A percentile compares a stretch with the other conserved stretches of the same genome.
These are phyloP conservation scores for Dactylorhiza incarnata DNA, from an alignment of 106 monocot genomes.

Conservation along the genomic window DNA sequence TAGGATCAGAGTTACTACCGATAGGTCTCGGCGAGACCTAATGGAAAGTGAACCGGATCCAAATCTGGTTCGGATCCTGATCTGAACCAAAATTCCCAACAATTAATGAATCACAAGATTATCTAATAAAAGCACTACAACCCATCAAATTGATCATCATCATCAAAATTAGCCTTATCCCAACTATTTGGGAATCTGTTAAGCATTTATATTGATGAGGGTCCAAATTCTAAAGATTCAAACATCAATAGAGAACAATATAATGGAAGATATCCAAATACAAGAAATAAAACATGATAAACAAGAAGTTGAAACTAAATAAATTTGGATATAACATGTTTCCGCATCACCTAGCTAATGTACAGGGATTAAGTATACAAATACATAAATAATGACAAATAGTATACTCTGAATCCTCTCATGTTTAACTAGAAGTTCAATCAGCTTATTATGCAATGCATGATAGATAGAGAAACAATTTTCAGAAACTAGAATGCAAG, in stretches of 20 bases:
- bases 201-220: no score
- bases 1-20: no score
- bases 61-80: no score
- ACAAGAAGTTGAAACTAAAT: neutral
- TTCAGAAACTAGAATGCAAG: neutral
- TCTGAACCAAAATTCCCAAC: no score
- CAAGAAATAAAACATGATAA: neutral
- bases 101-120: no score
- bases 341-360: neutral
- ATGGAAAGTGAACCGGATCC: no score
- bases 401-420: neutral
- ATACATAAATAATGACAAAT: neutral
- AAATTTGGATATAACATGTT: neutral
- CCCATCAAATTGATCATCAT: no score
- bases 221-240: neutral
- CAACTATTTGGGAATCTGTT: no score
- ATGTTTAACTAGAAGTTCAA: neutral
- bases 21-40: no score
- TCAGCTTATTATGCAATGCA: neutral
- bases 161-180: no score
- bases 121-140: no score
- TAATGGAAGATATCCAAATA: neutral
- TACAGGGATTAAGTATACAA: neutral
- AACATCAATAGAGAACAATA: neutral
- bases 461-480: neutral